Base-by-base conservation (phyloP, 2,329 filamentous ascomycete genomes). In the Cladorrhinum sp. region DNA sequence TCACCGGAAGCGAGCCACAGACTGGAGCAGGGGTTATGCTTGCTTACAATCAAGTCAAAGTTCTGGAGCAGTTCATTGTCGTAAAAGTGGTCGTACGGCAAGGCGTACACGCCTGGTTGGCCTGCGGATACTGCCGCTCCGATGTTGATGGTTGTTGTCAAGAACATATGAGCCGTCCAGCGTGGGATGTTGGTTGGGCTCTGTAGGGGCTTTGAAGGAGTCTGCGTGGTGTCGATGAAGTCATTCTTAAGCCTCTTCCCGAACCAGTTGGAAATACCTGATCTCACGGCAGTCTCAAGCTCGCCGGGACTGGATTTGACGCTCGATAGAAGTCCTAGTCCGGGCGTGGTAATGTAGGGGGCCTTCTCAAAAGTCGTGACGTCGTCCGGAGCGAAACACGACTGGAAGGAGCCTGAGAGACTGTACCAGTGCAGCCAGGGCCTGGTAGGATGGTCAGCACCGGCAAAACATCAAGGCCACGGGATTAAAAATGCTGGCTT, bases 401-500 rank as follows among this genome's bases (percentile, higher is more conserved):
- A 20, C 22, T 20, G 18, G 24, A 57, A 57, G 24, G 38, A 7
- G 2, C 20, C 24, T 2, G 49, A 57, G 18, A 22, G 32, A 38
- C 32, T 50, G 41, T 25, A 50, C 54, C 54, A 57, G 32, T 57
- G 54, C 16, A 57, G 49, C 54, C 54, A 57, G 10, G 54, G 54
- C 16, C 25, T n/a, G n/a, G n/a, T n/a, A n/a, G n/a, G n/a, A n/a
- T n/a, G n/a, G n/a, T n/a, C n/a, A n/a, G n/a, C n/a, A 13, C 6
- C 22, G 16, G 18, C 27, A 9, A 4, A 24, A 22, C 4, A 16
- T 25, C 22, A 51, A 22, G n/a, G 6, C 9, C 6, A 16, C 13
- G 5, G n/a, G 22, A 51, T 24, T 51, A 8, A 51, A 20, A 24
- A n/a, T n/a, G n/a, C n/a, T n/a, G n/a, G n/a, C n/a, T n/a, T n/a